Evolutionary conservation across 2,329 filamentous ascomycete species (phyloP).

Genomic region (Stagonosporopsis rhizophila): DNA sequence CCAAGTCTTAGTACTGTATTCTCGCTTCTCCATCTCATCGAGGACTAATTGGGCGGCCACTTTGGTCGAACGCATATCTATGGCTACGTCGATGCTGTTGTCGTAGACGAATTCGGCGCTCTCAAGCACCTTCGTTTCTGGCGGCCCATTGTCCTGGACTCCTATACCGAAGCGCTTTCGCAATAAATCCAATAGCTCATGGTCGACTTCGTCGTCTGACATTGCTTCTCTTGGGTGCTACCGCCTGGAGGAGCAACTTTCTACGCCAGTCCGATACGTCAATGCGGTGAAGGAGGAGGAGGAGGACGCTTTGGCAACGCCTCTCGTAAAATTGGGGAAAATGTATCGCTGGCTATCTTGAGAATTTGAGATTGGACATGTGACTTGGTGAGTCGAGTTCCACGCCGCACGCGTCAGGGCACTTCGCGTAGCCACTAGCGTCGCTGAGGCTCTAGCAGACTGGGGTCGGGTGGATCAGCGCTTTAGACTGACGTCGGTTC

Average conservation of each 20-base stretch:
- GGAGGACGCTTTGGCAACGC: too few species aligned
- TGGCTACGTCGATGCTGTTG: slow-evolving; percentile 89
- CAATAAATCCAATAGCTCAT: slow-evolving; percentile 84
- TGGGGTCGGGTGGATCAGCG: slow-evolving; percentile 22
- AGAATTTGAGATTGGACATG: slow-evolving; percentile 1
- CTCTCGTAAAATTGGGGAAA: neutral
- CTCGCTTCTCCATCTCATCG: slow-evolving; percentile 79
- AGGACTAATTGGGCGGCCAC: slow-evolving; percentile 81
- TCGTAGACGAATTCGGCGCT: slow-evolving; percentile 87
- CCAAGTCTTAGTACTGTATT: slow-evolving; percentile 87
- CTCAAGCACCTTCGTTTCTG: slow-evolving; percentile 82
- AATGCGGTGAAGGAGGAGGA: neutral
- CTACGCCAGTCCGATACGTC: neutral
- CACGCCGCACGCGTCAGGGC: slow-evolving; percentile 25
- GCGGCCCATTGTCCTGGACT: slow-evolving; percentile 60
- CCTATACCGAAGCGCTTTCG: slow-evolving; percentile 76
- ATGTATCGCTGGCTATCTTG: neutral
- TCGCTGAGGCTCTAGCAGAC: slow-evolving; percentile 31
- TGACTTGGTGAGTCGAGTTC: slow-evolving; percentile 17
- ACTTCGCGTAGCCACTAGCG: slow-evolving; percentile 24
- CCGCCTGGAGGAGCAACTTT: neutral
- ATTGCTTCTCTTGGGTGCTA: slow-evolving; percentile 58
- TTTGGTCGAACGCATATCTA: slow-evolving; percentile 84
- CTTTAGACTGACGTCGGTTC: slow-evolving; percentile 31
- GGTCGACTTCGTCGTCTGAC: slow-evolving; percentile 92